These are phyloP conservation scores for Boletus rubescentipes DNA, from an alignment of 768 basidiomycete genomes.

Conservation along the genomic window DNA sequence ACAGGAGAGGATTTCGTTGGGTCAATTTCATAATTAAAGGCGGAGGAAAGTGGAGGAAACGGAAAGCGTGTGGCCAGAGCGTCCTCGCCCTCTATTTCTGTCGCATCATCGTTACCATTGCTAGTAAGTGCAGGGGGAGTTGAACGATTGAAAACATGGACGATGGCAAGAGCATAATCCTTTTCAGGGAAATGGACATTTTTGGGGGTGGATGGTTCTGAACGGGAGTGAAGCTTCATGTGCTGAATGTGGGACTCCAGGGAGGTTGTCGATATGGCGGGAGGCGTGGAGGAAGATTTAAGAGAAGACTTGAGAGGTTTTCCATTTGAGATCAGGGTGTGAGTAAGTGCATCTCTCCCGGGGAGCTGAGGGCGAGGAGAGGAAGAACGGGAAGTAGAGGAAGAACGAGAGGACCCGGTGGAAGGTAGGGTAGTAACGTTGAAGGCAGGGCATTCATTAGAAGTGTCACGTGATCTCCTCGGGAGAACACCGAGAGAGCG, in stretches of 20 bases:
- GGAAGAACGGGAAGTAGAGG: background rate
- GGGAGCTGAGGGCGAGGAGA: slow-evolving; percentile 16
- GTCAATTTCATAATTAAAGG: slow-evolving; percentile 23
- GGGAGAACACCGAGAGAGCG: slow-evolving; percentile 49
- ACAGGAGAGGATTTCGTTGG: slow-evolving; percentile 15
- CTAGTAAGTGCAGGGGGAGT: slow-evolving; percentile 61
- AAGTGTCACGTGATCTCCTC: slow-evolving; percentile 30
- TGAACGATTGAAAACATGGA: slow-evolving; percentile 61
- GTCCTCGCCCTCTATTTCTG: slow-evolving; percentile 42
- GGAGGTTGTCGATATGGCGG: slow-evolving; percentile 5
- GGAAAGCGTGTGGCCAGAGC: slow-evolving; percentile 8
- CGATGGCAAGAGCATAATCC: slow-evolving; percentile 55
- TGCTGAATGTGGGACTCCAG: slow-evolving; percentile 3
- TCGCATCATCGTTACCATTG: slow-evolving; percentile 36
- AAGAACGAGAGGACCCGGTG: no score
- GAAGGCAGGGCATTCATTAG: no score
- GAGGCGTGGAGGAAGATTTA: slow-evolving; percentile 45
- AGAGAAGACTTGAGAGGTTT: slow-evolving; percentile 87
- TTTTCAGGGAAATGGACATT: slow-evolving; percentile 85
- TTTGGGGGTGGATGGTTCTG: slow-evolving; percentile 72
- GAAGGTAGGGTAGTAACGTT: no score
- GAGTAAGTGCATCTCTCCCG: slow-evolving; percentile 37
- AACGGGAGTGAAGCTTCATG: slow-evolving; percentile 39
- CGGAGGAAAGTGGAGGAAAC: slow-evolving; percentile 26
- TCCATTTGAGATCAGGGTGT: slow-evolving; percentile 64